A percentile compares a stretch with the other conserved stretches of the same genome.
Evolutionary conservation across 495 filamentous ascomycete genomes (phyloP).

Genomic region (Tetracladium setigerum): DNA sequence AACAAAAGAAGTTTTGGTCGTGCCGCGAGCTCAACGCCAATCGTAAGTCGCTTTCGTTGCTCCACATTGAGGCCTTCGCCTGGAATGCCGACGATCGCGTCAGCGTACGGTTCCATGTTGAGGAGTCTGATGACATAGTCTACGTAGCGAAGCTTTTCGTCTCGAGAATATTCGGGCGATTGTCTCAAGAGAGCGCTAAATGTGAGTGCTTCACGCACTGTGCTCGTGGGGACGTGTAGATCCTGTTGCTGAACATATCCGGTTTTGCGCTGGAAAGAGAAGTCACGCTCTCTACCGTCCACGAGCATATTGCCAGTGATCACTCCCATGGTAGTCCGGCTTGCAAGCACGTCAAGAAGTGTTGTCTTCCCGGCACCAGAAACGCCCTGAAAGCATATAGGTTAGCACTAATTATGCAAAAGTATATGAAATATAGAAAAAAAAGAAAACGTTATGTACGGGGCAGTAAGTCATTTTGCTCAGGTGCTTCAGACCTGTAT

Average conservation of each 20-base stretch:
- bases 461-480: no score
- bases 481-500: no score
- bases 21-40: conserved; percentile 79
- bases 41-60: conserved; percentile 80
- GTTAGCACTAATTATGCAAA: background rate
- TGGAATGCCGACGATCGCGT: conserved; percentile 78
- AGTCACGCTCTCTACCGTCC: conserved; percentile 63
- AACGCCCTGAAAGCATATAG: conserved; percentile 41
- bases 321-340: conserved; percentile 75
- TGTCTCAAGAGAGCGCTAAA: conserved; percentile 86
- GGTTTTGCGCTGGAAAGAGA: conserved; percentile 83
- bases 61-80: conserved; percentile 83
- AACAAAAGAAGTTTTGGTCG: conserved; percentile 79
- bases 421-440: no score
- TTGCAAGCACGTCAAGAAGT: conserved; percentile 61
- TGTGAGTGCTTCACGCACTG: conserved; percentile 68
- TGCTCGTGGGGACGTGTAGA: conserved; percentile 76
- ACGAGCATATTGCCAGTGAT: conserved; percentile 80
- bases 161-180: conserved; percentile 53
- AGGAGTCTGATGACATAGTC: conserved; percentile 84
- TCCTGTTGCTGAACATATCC: conserved; percentile 95
- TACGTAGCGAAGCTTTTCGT: conserved; percentile 79
- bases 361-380: conserved; percentile 67
- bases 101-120: conserved; percentile 79
- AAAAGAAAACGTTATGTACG: no score